phyloP scores from a whole-genome alignment of 805 yeast genomes.

The Metschnikowia orientalis region DNA sequence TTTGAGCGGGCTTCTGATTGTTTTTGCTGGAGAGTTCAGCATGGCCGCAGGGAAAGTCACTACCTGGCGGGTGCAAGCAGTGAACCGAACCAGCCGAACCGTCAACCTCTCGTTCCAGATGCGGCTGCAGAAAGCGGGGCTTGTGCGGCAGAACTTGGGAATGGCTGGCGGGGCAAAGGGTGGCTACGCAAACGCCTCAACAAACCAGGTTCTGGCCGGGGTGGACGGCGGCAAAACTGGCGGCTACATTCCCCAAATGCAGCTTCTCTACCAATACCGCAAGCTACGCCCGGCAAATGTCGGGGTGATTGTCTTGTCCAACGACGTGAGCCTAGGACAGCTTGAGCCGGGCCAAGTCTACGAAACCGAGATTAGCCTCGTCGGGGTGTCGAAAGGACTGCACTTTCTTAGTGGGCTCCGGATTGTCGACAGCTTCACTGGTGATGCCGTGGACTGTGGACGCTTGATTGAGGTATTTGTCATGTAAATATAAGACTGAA shows the following conservation, averaged over 20 bases:
- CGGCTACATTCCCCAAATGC: slow-evolving; percentile 20
- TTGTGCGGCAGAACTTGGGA: too few species aligned
- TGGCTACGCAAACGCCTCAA: too few species aligned
- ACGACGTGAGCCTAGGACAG: slow-evolving; percentile 61
- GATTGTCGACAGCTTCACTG: slow-evolving; percentile 56
- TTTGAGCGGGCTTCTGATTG: slow-evolving; percentile 33
- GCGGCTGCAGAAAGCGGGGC: too few species aligned
- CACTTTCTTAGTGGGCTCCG: slow-evolving; percentile 62
- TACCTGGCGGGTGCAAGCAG: slow-evolving; percentile 61
- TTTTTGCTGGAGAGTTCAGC: slow-evolving; percentile 55
- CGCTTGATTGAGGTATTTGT: slow-evolving; percentile 66
- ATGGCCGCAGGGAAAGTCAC: slow-evolving; percentile 57
- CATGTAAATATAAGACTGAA: slow-evolving; percentile 16
- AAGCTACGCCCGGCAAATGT: slow-evolving; percentile 37
- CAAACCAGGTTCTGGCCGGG: slow-evolving; percentile 6
- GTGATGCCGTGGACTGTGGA: slow-evolving; percentile 70
- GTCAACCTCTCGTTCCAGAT: slow-evolving; percentile 49
- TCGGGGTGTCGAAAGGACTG: slow-evolving; percentile 63
- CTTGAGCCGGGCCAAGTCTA: slow-evolving; percentile 58
- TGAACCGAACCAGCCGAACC: slow-evolving; percentile 51
- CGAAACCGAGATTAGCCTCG: slow-evolving; percentile 56
- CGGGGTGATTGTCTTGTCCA: slow-evolving; percentile 61
- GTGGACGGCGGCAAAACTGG: slow-evolving; percentile 10
- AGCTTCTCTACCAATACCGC: slow-evolving; percentile 31
- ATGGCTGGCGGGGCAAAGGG: too few species aligned